phyloP scores from a whole-genome alignment of 208 protist genomes.

The Trypanosomatidae sp. region DNA sequence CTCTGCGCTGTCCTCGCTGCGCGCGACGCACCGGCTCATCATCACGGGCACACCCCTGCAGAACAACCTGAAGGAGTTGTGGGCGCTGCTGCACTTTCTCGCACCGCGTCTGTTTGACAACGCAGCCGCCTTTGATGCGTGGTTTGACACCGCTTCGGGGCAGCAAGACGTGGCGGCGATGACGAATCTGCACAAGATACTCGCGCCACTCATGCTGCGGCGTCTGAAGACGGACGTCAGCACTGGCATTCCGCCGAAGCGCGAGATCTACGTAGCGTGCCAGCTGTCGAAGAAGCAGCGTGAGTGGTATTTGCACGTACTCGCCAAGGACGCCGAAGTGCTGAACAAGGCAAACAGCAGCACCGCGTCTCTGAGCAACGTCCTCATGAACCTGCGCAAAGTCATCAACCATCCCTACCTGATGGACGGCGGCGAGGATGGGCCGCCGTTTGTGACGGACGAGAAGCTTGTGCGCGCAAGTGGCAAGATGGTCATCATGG shows the following conservation, averaged over 20 bases:
- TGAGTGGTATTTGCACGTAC: conserved; percentile 91
- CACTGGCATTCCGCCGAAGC: conserved; percentile 95
- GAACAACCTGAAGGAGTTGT: conserved; percentile 96
- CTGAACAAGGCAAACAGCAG: conserved; percentile 82
- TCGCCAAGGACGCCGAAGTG: conserved; percentile 91
- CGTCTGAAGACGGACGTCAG: conserved; percentile 95
- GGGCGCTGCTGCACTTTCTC: conserved; percentile 93
- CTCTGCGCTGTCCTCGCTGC: conserved; percentile 47
- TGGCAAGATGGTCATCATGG: conserved; percentile 93
- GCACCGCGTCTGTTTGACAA: conserved; percentile 85
- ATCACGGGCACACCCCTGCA: conserved; percentile 97
- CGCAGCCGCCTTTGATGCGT: conserved; percentile 79
- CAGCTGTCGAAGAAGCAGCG: conserved; percentile 90
- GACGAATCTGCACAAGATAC: conserved; percentile 81
- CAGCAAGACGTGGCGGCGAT: conserved; percentile 72
- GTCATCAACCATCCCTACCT: conserved; percentile 95
- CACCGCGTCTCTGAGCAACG: conserved; percentile 47
- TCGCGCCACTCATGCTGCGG: conserved; percentile 94
- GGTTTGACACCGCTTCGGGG: conserved; percentile 87
- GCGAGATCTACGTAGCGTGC: conserved; percentile 95
- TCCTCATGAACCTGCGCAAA: conserved; percentile 89
- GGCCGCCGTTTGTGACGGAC: conserved; percentile 80
- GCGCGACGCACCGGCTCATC: conserved; percentile 87
- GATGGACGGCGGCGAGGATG: conserved; percentile 91
- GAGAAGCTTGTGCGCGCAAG: conserved; percentile 83